Evolutionary conservation across 192 early-diverging fungal genomes (phyloP).

Genomic region (Coemansia sp.): DNA sequence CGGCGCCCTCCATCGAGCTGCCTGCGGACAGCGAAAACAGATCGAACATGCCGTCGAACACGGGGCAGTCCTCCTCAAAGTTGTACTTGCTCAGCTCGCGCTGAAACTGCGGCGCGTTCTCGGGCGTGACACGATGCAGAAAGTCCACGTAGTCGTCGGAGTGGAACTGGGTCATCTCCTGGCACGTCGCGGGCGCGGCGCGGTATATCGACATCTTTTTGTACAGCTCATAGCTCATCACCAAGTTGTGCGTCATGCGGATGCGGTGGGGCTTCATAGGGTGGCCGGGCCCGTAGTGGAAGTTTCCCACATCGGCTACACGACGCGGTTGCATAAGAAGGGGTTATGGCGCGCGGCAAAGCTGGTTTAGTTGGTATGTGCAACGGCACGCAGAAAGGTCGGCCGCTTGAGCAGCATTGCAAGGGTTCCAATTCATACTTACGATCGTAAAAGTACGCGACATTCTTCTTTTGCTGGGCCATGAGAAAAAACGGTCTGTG

Average conservation of each 20-base stretch:
- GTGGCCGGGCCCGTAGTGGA: slow-evolving; percentile 90
- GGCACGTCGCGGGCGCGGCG: slow-evolving; percentile 78
- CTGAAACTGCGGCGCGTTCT: slow-evolving; percentile 65
- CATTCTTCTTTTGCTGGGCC: slow-evolving; percentile 42
- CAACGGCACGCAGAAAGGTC: background rate
- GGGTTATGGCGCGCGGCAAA: too few species aligned
- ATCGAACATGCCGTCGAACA: slow-evolving; percentile 96
- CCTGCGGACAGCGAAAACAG: slow-evolving; percentile 90
- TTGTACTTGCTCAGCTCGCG: slow-evolving; percentile 71
- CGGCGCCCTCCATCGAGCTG: slow-evolving; percentile 92
- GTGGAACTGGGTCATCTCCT: slow-evolving; percentile 96
- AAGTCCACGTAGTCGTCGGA: slow-evolving; percentile 95
- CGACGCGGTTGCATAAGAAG: background rate
- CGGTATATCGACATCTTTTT: slow-evolving; percentile 88
- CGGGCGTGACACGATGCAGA: slow-evolving; percentile 75
- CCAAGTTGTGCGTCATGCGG: slow-evolving; percentile 93
- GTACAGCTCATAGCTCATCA: slow-evolving; percentile 93
- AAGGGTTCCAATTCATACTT: slow-evolving; percentile 12
- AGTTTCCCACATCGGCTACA: slow-evolving; percentile 68
- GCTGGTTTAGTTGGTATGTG: background rate
- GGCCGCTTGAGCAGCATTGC: background rate
- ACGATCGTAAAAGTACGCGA: slow-evolving; percentile 55
- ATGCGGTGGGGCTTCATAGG: slow-evolving; percentile 99
- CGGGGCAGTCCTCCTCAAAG: slow-evolving; percentile 96
- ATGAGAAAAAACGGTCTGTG: slow-evolving; percentile 6